Evolutionary conservation across 2,329 filamentous ascomycete genomes (phyloP), one percentile per base, ranked within the genome.

Genomic region (Lasiodiplodia sp.): DNA sequence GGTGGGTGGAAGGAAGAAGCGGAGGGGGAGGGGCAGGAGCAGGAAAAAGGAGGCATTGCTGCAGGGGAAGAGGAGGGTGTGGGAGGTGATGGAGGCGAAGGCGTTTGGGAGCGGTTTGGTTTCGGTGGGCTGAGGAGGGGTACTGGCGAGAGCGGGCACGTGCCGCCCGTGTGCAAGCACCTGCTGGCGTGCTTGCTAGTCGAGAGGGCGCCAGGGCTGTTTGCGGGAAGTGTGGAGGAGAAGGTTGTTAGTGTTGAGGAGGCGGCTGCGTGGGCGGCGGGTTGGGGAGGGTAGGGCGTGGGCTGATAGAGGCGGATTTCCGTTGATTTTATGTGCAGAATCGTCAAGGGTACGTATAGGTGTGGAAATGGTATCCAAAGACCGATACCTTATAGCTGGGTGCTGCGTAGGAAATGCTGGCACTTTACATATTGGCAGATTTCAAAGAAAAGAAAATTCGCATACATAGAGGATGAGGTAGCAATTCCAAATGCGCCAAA

Each of bases 181-280:
- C 80, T 98, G 5, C 86, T 98, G 18, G 95, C 95, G 1, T 96
- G 92, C 78, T 80, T 95, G 51, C 78, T 98, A 67, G 90, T 86
- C 6, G 90, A 93, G 77, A 83, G 85, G 57, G 94, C 92, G 82
- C 77, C 76, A 0, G 78, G 71, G 3, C 78, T 89, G 34, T 86
- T 96, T 72, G 86, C 84, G 1, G 74, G 74, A 0, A 87, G 86
- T 73, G 84, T 91, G 18, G 84, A 86, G 68, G 84, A 87, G 72
- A 84, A 82, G 73, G 74, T 76, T 51, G 85, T 91, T 18, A 82
- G 84, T 28, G 84, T 82, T 69, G 89, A 91, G 71, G 92, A 95
- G 78, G 84, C 92, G 78, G 93, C 90, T 16, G 94, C 92, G 16
- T 88, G 93, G 82, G 87, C 83, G 75, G 84, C 82, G 68, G 85